Conservation (phyloP, 306 rosid genomes). For the Malus sylvestris region DNA sequence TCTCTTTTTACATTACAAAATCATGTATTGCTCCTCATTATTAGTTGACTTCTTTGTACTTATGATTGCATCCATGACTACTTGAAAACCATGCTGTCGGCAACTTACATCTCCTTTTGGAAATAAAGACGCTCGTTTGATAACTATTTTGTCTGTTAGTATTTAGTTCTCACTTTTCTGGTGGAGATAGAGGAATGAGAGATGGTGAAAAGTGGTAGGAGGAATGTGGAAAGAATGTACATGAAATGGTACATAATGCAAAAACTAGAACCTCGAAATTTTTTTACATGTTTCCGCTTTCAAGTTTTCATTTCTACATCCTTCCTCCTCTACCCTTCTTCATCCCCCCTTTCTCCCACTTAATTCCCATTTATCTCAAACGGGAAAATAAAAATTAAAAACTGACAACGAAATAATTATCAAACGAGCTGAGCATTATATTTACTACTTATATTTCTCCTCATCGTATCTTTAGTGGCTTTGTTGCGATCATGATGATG, state of each 20-base stretch:
- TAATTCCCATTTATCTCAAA: neutral
- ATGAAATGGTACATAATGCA: neutral
- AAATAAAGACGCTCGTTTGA: neutral
- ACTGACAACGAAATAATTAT: too few species aligned
- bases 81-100: slow-evolving; percentile 31
- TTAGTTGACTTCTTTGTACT: slow-evolving; percentile 50
- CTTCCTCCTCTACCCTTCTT: neutral
- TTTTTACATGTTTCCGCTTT: too few species aligned
- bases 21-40: slow-evolving; percentile 40
- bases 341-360: neutral
- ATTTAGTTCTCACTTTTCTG: too few species aligned
- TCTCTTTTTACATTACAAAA: too few species aligned
- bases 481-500: neutral
- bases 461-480: neutral
- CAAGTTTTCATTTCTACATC: too few species aligned
- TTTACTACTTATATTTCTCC: neutral
- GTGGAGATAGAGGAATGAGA: neutral
- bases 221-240: neutral
- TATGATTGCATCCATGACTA: slow-evolving; percentile 57
- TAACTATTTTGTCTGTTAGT: too few species aligned
- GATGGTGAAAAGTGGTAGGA: neutral
- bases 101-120: neutral
- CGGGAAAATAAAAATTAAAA: too few species aligned
- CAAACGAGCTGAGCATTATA: neutral
- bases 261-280: neutral